Evolutionary conservation across 2,329 filamentous ascomycete species (phyloP).

Genomic region (Cadophora malorum): DNA sequence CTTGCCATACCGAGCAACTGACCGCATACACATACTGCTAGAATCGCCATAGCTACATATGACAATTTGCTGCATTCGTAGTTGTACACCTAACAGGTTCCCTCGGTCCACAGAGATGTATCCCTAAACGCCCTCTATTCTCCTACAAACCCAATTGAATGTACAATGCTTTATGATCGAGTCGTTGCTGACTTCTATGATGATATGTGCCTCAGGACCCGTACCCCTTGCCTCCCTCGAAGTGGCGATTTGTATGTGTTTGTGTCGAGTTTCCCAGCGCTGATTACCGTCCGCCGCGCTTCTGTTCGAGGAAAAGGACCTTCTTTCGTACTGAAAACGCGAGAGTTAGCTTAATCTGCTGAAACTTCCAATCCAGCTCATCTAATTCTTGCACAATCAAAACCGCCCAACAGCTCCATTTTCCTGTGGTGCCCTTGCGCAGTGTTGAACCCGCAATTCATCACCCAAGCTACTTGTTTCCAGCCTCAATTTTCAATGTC

Average conservation of each 20-base stretch:
- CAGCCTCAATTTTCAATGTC: not conserved
- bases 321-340: slow-evolving; percentile 78
- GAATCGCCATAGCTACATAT: not conserved
- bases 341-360: slow-evolving; percentile 20
- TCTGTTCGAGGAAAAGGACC: slow-evolving; percentile 94
- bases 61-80: slow-evolving; percentile 7
- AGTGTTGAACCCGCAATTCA: not conserved
- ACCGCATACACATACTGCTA: not conserved
- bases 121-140: slow-evolving; percentile 4
- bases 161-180: not conserved
- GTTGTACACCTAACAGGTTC: not conserved
- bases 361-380: not conserved
- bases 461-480: no score
- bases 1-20: not conserved
- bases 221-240: not conserved
- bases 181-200: not conserved
- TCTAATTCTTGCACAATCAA: not conserved
- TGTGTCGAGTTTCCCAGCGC: not conserved
- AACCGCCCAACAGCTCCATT: not conserved
- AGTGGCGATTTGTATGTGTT: slow-evolving; percentile 1
- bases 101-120: slow-evolving; percentile 9
- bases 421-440: not conserved
- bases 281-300: slow-evolving; percentile 71
- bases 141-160: slow-evolving; percentile 7
- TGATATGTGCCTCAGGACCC: not conserved